Evolutionary conservation across 2,329 filamentous ascomycete species (phyloP).

Genomic region (Trichoderma gracile): DNA sequence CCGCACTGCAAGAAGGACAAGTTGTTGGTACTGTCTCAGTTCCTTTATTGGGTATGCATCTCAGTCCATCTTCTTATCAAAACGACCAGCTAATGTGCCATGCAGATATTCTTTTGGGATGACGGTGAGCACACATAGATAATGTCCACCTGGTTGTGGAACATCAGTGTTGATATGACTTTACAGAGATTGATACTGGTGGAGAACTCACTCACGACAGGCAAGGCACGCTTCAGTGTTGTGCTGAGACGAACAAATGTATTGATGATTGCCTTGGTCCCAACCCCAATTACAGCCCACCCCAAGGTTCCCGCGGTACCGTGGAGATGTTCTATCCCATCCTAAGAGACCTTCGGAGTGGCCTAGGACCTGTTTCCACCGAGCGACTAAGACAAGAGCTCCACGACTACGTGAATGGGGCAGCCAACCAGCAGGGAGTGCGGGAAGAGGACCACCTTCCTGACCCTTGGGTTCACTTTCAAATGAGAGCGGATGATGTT

Average conservation of each 20-base stretch:
- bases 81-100: background rate
- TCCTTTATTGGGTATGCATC: conserved; percentile 18
- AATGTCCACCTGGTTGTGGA: background rate
- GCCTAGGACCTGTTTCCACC: conserved; percentile 4
- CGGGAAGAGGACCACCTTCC: background rate
- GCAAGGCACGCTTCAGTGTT: conserved; percentile 11
- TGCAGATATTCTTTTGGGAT: conserved; percentile 10
- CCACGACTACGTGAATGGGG: conserved; percentile 13
- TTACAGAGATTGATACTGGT: conserved; percentile 22
- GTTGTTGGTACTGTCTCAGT: conserved; percentile 15
- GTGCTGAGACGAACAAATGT: conserved; percentile 16
- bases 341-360: conserved; percentile 11
- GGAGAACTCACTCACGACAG: conserved; percentile 17
- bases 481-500: background rate
- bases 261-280: conserved; percentile 20
- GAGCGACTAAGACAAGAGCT: conserved; percentile 1
- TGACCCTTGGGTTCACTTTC: conserved; percentile 13
- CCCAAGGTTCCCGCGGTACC: conserved; percentile 2
- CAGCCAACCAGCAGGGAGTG: background rate
- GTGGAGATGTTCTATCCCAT: conserved; percentile 18
- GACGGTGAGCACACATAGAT: background rate
- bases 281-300: background rate
- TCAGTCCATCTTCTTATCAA: background rate
- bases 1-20: conserved; percentile 16
- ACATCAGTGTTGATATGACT: background rate